Base-by-base conservation (phyloP, 148 eudicot genomes). In the Pouteria glomerata region DNA sequence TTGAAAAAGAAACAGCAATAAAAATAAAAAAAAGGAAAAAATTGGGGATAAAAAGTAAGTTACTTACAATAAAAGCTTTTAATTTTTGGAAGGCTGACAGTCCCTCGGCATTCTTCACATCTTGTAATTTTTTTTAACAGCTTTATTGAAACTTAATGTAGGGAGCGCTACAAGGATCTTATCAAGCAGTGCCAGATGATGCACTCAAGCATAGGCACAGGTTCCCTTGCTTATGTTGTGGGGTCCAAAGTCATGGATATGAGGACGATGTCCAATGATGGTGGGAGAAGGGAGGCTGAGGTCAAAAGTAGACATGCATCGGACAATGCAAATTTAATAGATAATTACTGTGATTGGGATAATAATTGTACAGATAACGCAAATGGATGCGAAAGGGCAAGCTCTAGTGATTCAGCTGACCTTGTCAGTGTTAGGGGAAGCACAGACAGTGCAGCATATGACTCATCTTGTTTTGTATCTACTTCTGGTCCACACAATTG, bases 151-250 rank as follows among this genome's bases (percentile, higher is more conserved):
- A 64, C 35, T 41, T 67, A 37, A 58, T 76, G 82, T 91, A 93
- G 98, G 87, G 96, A 94, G 74, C 82, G 97, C 16, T 94, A 91
- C 53, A 87, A 77, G 56, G 97, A 91, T 69, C 91, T 94, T 47
- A 78, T 91, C 62, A 91, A 86, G 76, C 89, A 91, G 76, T 94
- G 98, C 76, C 90, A 91, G 82, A 74, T 74, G 81, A 94, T 94
- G 98, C 97, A 94, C 84, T 86, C 98, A 57, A 94, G 98, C 84
- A 81, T 94, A 64, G 98, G 98, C 60, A 94, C 98, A 24, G 98
- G 98, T 57, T 80, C 92, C 44, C 91, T 94, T 76, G 98, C 98
- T 70, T 91, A 87, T 81, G 87, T 84, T 63, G 93, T 91, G 74
- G 98, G 98, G 59, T 89, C 97, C 64, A 94, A 94, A 79, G 91